These are phyloP conservation scores for Cyberlindnera maclurae DNA, from an alignment of 805 yeast genomes.

Conservation along the genomic window DNA sequence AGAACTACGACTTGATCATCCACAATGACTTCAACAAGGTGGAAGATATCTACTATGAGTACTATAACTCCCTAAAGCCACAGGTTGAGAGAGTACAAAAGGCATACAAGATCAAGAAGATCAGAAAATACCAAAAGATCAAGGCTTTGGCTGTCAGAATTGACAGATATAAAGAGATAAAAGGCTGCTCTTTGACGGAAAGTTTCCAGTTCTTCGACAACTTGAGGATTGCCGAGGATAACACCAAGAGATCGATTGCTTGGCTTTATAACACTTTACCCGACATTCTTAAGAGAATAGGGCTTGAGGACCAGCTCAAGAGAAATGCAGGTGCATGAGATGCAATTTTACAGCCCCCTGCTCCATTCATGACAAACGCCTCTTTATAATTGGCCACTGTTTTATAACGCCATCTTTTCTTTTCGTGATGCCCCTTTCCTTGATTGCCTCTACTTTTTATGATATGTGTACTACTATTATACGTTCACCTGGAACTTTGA, in stretches of 20 bases:
- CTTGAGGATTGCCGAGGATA: conserved; percentile 25
- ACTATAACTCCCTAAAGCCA: conserved; percentile 24
- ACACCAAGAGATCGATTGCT: conserved; percentile 27
- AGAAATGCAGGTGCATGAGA: conserved; percentile 10
- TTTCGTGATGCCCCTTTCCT: neutral
- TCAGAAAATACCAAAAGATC: conserved; percentile 31
- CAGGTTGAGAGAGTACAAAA: conserved; percentile 30
- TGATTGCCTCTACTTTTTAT: neutral
- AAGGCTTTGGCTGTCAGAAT: conserved; percentile 30
- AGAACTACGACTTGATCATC: conserved; percentile 28
- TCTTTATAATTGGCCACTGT: neutral
- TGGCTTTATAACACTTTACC: conserved; percentile 31
- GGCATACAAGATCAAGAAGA: conserved; percentile 28
- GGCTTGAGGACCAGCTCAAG: conserved; percentile 23
- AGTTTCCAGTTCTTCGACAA: conserved; percentile 27
- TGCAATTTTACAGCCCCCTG: neutral
- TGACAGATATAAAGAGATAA: conserved; percentile 25
- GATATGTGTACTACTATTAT: neutral
- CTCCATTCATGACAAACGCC: neutral
- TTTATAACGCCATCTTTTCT: neutral
- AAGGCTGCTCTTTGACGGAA: conserved; percentile 22
- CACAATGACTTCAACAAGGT: conserved; percentile 29
- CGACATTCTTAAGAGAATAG: conserved; percentile 23
- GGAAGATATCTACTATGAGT: conserved; percentile 25
- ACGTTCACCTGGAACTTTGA: neutral